phyloP scores from a whole-genome alignment of 805 yeast species.

The Candida dajiaensis region DNA sequence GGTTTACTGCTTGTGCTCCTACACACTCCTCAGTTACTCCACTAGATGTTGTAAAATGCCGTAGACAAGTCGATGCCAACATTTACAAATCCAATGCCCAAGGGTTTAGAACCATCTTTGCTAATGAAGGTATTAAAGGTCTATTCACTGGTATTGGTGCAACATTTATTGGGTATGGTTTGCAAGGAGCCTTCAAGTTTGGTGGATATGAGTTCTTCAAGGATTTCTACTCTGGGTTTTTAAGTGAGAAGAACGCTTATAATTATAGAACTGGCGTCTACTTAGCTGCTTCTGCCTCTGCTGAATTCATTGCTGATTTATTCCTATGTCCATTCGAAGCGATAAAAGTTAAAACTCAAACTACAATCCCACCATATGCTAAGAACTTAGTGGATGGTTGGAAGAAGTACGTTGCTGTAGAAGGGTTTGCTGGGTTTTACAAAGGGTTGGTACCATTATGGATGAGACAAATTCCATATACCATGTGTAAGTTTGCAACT shows the following conservation, averaged over 20 bases:
- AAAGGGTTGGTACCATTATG: slow-evolving; percentile 89
- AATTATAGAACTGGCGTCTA: slow-evolving; percentile 69
- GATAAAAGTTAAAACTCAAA: slow-evolving; percentile 89
- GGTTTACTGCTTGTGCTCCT: slow-evolving; percentile 87
- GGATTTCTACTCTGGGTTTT: slow-evolving; percentile 59
- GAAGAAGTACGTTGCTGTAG: slow-evolving; percentile 56
- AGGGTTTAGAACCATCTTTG: slow-evolving; percentile 75
- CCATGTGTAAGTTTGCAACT: slow-evolving; percentile 94
- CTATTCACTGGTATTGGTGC: slow-evolving; percentile 89
- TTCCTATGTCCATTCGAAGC: slow-evolving; percentile 93
- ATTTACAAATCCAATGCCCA: slow-evolving; percentile 72
- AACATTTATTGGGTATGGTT: slow-evolving; percentile 84
- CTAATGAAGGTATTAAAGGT: slow-evolving; percentile 67
- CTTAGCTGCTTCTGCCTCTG: slow-evolving; percentile 84
- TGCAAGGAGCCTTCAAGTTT: slow-evolving; percentile 97
- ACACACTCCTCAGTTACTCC: slow-evolving; percentile 94
- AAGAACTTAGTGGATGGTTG: slow-evolving; percentile 58
- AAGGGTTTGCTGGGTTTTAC: slow-evolving; percentile 73
- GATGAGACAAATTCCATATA: slow-evolving; percentile 97
- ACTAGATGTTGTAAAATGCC: slow-evolving; percentile 86
- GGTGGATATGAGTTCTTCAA: slow-evolving; percentile 93
- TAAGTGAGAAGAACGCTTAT: slow-evolving; percentile 57
- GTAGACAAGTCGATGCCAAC: slow-evolving; percentile 77
- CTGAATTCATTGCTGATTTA: slow-evolving; percentile 90
- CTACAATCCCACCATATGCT: slow-evolving; percentile 85